phyloP scores from a whole-genome alignment of 768 basidiomycete genomes.

The Agaricus subrufescens region DNA sequence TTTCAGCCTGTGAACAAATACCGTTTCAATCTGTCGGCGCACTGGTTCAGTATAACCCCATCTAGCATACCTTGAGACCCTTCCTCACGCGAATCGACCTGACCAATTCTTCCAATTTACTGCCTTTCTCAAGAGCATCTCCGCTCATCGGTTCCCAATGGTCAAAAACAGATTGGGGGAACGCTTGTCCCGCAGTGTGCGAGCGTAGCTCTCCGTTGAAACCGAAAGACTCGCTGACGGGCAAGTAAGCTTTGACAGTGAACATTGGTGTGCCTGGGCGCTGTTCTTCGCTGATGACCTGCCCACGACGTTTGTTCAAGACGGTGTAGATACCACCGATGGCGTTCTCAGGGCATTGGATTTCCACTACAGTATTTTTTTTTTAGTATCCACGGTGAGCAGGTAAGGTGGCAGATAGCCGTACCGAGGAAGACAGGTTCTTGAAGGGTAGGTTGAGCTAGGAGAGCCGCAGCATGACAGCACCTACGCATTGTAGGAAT shows the following conservation, averaged over 20 bases:
- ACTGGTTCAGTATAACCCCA: background rate
- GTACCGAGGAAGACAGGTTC: conserved; percentile 93
- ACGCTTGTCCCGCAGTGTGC: conserved; percentile 94
- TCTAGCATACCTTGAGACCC: conserved; percentile 75
- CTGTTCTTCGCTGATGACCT: conserved; percentile 98
- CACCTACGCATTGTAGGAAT: conserved; percentile 97
- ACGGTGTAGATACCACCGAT: conserved; percentile 96
- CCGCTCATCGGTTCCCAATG: conserved; percentile 88
- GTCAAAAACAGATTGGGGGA: conserved; percentile 94
- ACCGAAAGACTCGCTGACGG: conserved; percentile 90
- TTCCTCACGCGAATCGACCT: conserved; percentile 83
- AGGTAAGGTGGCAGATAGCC: conserved; percentile 12
- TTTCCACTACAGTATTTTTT: conserved; percentile 63
- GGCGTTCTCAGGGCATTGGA: conserved; percentile 95
- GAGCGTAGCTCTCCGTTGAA: conserved; percentile 96
- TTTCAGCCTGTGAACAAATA: conserved; percentile 58
- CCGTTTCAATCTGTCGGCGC: background rate
- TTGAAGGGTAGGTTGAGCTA: conserved; percentile 88
- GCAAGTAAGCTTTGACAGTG: conserved; percentile 96
- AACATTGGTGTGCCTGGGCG: conserved; percentile 99
- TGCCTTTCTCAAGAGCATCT: conserved; percentile 83
- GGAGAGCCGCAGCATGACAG: conserved; percentile 91
- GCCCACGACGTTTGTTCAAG: conserved; percentile 95
- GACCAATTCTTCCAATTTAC: conserved; percentile 86
- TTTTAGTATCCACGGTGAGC: background rate